Conservation (phyloP, 2,329 filamentous ascomycete genomes). For the Alternaria viburni region DNA sequence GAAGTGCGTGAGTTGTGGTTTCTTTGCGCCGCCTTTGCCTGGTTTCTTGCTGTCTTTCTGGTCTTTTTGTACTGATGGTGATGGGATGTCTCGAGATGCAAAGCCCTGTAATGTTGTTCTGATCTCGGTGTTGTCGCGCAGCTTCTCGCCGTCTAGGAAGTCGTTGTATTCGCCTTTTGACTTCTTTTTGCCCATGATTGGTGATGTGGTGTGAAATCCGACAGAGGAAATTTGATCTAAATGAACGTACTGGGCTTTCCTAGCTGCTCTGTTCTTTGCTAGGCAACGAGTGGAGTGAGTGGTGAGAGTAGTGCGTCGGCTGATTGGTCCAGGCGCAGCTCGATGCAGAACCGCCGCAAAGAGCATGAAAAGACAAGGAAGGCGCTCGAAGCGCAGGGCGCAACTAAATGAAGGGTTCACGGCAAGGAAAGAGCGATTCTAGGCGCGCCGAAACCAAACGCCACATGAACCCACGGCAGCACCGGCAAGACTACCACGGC, state of each 20-base stretch:
- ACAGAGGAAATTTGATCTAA: not conserved
- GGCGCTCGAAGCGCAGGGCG: not conserved
- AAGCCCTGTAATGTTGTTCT: slow-evolving; percentile 30
- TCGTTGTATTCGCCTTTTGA: slow-evolving; percentile 41
- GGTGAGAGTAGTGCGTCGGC: not conserved
- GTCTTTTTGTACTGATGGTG: slow-evolving; percentile 13
- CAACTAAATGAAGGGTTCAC: not conserved
- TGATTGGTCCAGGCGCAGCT: slow-evolving; percentile 9
- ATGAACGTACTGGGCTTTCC: not conserved
- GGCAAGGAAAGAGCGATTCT: not conserved
- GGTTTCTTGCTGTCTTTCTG: slow-evolving; percentile 16
- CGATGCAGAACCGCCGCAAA: slow-evolving; percentile 1
- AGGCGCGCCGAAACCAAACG: not conserved
- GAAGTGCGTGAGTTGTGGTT: slow-evolving; percentile 71
- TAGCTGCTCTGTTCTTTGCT: not conserved
- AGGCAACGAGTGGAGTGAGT: not conserved
- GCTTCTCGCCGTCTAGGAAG: slow-evolving; percentile 43
- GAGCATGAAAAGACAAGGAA: slow-evolving; percentile 6
- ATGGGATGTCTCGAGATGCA: slow-evolving; percentile 16
- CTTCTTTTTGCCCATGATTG: slow-evolving; percentile 41
- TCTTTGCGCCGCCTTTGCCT: slow-evolving; percentile 36
- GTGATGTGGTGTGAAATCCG: not conserved
- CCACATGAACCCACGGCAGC: slow-evolving; percentile 6
- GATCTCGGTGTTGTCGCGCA: slow-evolving; percentile 34
- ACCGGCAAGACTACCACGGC: slow-evolving; percentile 2